Evolutionary conservation across 2,329 filamentous ascomycete species (phyloP).

Genomic region (Phialophora tarda): DNA sequence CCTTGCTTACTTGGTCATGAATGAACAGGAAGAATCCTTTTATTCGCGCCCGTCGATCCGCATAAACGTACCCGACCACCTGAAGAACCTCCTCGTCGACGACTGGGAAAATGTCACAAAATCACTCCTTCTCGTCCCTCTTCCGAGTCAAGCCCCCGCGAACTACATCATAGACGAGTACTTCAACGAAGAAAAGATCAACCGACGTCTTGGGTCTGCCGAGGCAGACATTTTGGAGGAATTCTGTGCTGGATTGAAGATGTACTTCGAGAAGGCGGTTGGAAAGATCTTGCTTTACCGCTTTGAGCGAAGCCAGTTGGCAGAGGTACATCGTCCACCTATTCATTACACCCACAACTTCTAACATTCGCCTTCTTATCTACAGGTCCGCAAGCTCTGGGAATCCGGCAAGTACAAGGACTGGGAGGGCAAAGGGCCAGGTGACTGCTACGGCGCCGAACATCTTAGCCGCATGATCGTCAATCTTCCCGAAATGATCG

Average conservation of each 20-base stretch:
- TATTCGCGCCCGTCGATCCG: constrained; percentile 83
- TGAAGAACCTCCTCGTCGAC: constrained; percentile 92
- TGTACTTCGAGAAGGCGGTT: constrained; percentile 92
- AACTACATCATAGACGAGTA: constrained; percentile 82
- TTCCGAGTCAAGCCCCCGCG: constrained; percentile 79
- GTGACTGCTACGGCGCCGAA: constrained; percentile 89
- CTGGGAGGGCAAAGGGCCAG: constrained; percentile 71
- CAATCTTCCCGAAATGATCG: constrained; percentile 45
- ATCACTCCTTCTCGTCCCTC: constrained; percentile 83
- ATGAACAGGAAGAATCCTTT: constrained; percentile 81
- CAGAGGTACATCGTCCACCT: constrained; percentile 30
- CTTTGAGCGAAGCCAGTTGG: constrained; percentile 89
- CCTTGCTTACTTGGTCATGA: constrained; percentile 25
- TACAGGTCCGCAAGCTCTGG: constrained; percentile 71
- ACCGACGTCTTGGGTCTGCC: constrained; percentile 68
- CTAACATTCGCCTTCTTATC: constrained; percentile 5
- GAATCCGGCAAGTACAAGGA: constrained; percentile 63
- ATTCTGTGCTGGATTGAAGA: constrained; percentile 80
- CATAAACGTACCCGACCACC: constrained; percentile 81
- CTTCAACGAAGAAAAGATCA: constrained; percentile 69
- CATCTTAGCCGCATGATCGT: constrained; percentile 84
- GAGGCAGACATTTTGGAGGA: constrained; percentile 89
- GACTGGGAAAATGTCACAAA: constrained; percentile 99
- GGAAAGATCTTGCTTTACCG: constrained; percentile 91
- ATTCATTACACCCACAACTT: not conserved